phyloP scores from a whole-genome alignment of 805 yeast species.

The Saturnispora halmiae region DNA sequence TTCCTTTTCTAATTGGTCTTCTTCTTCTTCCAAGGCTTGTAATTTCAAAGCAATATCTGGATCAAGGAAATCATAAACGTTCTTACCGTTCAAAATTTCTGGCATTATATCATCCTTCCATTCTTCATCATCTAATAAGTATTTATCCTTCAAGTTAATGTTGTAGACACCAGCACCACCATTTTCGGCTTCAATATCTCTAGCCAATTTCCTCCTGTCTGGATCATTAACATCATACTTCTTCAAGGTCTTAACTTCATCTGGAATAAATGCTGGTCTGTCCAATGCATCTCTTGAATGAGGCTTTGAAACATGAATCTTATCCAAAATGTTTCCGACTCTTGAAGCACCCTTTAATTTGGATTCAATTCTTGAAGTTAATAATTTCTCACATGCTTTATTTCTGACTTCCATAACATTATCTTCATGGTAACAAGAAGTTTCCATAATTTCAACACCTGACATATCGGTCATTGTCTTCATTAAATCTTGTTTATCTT shows the following conservation, averaged over 20 bases:
- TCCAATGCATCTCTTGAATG: conserved; percentile 77
- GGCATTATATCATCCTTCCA: conserved; percentile 99
- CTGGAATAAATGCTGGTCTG: conserved; percentile 79
- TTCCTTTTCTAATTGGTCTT: conserved; percentile 83
- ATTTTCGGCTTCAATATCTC: conserved; percentile 86
- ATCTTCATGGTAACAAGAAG: conserved; percentile 91
- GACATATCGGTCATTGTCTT: conserved; percentile 53
- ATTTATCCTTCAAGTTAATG: conserved; percentile 86
- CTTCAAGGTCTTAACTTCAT: conserved; percentile 46
- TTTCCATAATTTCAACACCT: conserved; percentile 86
- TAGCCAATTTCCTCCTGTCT: conserved; percentile 67
- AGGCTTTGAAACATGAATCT: conserved; percentile 92
- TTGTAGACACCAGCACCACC: conserved; percentile 99
- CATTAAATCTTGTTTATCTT: conserved; percentile 63
- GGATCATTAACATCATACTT: conserved; percentile 78
- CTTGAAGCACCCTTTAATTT: conserved; percentile 90
- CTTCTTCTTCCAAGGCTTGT: conserved; percentile 94
- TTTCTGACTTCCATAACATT: conserved; percentile 94
- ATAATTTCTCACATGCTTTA: conserved; percentile 92
- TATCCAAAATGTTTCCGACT: conserved; percentile 80
- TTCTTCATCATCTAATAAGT: conserved; percentile 86
- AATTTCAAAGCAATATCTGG: conserved; percentile 90
- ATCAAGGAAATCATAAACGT: conserved; percentile 94
- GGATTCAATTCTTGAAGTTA: conserved; percentile 93
- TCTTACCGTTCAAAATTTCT: conserved; percentile 90